Evolutionary conservation across 1,139 yeast genomes (phyloP).

Genomic region (Starmera stellimalicola): DNA sequence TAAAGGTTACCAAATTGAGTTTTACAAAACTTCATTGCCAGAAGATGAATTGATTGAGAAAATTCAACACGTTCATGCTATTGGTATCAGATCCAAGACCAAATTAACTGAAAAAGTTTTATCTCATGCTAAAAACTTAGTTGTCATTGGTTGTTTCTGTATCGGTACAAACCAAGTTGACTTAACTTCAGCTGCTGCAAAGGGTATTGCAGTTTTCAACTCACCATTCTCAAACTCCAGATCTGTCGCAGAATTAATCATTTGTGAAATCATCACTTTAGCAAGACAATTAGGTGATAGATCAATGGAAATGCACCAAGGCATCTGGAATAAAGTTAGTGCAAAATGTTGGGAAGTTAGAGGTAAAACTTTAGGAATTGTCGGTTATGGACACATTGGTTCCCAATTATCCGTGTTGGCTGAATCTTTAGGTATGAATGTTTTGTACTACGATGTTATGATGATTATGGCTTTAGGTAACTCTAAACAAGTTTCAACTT

Average conservation of each 20-base stretch:
- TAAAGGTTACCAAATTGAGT: slow-evolving; percentile 97
- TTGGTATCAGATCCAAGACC: slow-evolving; percentile 97
- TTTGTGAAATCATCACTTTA: slow-evolving; percentile 86
- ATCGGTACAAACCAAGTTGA: slow-evolving; percentile 98
- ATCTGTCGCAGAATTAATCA: slow-evolving; percentile 96
- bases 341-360: slow-evolving; percentile 98
- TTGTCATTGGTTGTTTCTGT: slow-evolving; percentile 95
- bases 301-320: slow-evolving; percentile 91
- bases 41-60: slow-evolving; percentile 94
- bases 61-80: slow-evolving; percentile 88
- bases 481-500: slow-evolving; percentile 82
- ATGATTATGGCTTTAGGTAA: slow-evolving; percentile 97
- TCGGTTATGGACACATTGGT: slow-evolving; percentile 98
- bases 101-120: slow-evolving; percentile 72
- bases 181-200: slow-evolving; percentile 81
- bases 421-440: slow-evolving; percentile 97
- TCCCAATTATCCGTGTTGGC: slow-evolving; percentile 94
- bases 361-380: slow-evolving; percentile 94
- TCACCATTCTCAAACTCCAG: slow-evolving; percentile 98
- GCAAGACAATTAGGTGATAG: slow-evolving; percentile 98
- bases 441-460: slow-evolving; percentile 80
- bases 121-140: slow-evolving; percentile 80
- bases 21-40: slow-evolving; percentile 78
- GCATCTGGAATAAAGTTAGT: slow-evolving; percentile 96
- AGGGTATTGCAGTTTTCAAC: slow-evolving; percentile 95